Percentiles rank a stretch among this genome's conserved stretches.
Conservation (phyloP, 495 filamentous ascomycete genomes). For the Penicillium herquei region DNA sequence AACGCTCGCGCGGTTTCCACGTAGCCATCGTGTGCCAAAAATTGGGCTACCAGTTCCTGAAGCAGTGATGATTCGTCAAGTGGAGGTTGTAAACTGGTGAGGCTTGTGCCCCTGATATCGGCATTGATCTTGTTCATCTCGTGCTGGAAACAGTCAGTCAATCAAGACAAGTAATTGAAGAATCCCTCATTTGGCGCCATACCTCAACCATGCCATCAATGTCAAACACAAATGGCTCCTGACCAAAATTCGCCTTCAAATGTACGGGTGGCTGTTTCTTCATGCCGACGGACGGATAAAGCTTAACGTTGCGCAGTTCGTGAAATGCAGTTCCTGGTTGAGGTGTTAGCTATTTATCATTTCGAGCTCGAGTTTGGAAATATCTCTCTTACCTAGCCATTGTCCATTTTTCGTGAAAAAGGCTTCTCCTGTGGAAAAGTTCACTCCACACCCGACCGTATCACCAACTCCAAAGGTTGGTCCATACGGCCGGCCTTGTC, state of each 20-base stretch:
- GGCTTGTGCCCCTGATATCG: constrained; percentile 53
- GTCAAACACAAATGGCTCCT: constrained; percentile 84
- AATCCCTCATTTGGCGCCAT: constrained; percentile 3
- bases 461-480: constrained; percentile 72
- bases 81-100: constrained; percentile 59
- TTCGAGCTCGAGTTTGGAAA: not conserved
- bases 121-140: constrained; percentile 58
- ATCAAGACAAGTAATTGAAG: not conserved
- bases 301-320: constrained; percentile 64
- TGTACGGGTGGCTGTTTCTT: constrained; percentile 79
- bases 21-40: constrained; percentile 92
- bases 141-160: constrained; percentile 44
- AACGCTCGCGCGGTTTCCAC: constrained; percentile 93
- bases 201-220: constrained; percentile 88
- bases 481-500: constrained; percentile 74
- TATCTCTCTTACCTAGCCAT: constrained; percentile 60
- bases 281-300: constrained; percentile 92
- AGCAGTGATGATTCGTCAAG: constrained; percentile 74
- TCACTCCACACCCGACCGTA: constrained; percentile 88
- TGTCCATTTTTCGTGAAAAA: constrained; percentile 96
- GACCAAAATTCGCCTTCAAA: constrained; percentile 87
- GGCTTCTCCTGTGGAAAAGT: constrained; percentile 81
- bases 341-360: not conserved
- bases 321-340: constrained; percentile 72
- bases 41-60: constrained; percentile 82